Evolutionary conservation across 106 monocot genomes (phyloP), one percentile per base, ranked within the genome.

Genomic region (Allium sativum): DNA sequence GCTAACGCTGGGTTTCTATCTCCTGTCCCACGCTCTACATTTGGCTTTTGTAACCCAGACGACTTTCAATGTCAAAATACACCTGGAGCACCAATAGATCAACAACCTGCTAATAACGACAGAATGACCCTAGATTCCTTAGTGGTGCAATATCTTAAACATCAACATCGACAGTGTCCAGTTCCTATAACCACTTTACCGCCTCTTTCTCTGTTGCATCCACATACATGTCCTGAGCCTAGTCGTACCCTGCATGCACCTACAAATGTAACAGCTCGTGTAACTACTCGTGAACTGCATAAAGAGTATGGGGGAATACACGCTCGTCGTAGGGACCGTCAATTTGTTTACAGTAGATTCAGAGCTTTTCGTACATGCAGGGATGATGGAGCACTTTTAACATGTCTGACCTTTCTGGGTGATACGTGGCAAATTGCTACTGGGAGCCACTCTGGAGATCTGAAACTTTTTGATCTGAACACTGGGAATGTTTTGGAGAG

Each of bases 131-230:
- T 98, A 14, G 98, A 98, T 44, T 83, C 92, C 20, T 57, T 98
- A 65, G 88, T 98, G 48, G 98, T 98, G 40, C 98, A 98, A 42
- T 98, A 92, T 47, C 76, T 98, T 70, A 98, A 98, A 74, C 88
- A 98, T 42, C 98, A 98, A 45, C 98, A 92, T 73, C 80, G 98
- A 12, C 92, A 98, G 46, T 98, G 98, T 55, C 88, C 98, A 40
- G 92, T 88, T 57, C 92, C 92, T 11, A 88, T 98, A 70, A 98
- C 98, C 19, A 98, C 98, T 52, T 67, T 98, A 18, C 98, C 98
- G 15, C 88, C 98, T 31, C 92, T 98, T 40, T 98, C 92, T 70
- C 88, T 98, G 44, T 67, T 98, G 46, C 92, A 98, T 20, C 88
- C 88, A 16, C 98, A 98, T 76, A 80, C 92, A 14, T 98, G 92